These are phyloP conservation scores for Takashimella koratensis DNA, from an alignment of 1,284 basidiomycete species.

Conservation along the genomic window DNA sequence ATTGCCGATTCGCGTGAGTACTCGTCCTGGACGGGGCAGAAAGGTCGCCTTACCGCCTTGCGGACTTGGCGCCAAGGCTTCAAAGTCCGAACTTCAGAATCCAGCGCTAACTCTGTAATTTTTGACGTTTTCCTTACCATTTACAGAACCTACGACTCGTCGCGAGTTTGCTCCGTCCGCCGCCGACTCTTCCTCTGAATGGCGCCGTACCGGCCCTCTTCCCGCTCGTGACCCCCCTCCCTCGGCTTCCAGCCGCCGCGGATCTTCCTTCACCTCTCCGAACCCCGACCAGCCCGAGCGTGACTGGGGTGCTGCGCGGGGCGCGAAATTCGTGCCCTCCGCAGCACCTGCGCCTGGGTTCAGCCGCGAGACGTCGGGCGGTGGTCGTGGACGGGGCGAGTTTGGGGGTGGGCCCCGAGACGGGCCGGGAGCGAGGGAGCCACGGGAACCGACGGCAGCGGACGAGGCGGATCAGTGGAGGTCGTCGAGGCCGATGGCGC, in stretches of 20 bases:
- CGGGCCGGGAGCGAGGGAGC: conserved; percentile 5
- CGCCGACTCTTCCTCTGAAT: conserved; percentile 57
- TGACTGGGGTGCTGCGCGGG: conserved; percentile 51
- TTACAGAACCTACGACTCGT: conserved; percentile 13
- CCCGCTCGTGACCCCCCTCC: conserved; percentile 53
- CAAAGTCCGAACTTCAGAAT: too few relatives aligned
- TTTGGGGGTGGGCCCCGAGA: too few relatives aligned
- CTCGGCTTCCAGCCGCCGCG: conserved; percentile 22
- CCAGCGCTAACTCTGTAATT: too few relatives aligned
- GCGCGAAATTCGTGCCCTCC: conserved; percentile 50
- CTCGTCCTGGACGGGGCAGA: too few relatives aligned
- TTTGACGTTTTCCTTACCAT: too few relatives aligned
- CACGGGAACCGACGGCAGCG: conserved; percentile 42
- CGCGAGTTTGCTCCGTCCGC: conserved; percentile 43
- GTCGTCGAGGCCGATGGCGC: conserved; percentile 42
- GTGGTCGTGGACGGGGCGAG: conserved; percentile 20
- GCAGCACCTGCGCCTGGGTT: conserved; percentile 12
- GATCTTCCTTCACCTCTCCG: conserved; percentile 25
- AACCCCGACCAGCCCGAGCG: conserved; percentile 34
- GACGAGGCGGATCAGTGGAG: conserved; percentile 52
- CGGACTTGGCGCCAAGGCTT: too few relatives aligned
- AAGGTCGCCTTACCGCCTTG: too few relatives aligned
- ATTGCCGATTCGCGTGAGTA: conserved; percentile 91
- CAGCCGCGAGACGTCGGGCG: conserved; percentile 36
- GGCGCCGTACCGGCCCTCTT: conserved; percentile 84